Evolutionary conservation across 805 yeast genomes (phyloP).

Genomic region (Teunomyces funiuensis): DNA sequence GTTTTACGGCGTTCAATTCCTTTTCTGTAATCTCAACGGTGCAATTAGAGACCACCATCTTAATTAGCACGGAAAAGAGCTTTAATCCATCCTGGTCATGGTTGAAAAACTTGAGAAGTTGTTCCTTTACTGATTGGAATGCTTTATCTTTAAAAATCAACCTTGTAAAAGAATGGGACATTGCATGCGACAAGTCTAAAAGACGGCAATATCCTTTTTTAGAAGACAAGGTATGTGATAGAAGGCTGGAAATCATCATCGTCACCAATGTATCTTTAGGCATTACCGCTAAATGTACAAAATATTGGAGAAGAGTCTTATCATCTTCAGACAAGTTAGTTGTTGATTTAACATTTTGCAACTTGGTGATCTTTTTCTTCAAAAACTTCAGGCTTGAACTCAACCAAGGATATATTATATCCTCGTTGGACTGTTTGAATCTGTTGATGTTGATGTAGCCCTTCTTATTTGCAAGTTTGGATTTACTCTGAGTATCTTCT

Average conservation of each 20-base stretch:
- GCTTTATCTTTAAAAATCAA: slow-evolving; percentile 12
- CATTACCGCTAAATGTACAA: slow-evolving; percentile 15
- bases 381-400: slow-evolving; percentile 6
- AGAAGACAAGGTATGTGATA: slow-evolving; percentile 19
- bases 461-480: background rate
- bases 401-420: slow-evolving; percentile 16
- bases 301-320: slow-evolving; percentile 10
- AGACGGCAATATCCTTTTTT: slow-evolving; percentile 17
- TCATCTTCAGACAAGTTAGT: slow-evolving; percentile 9
- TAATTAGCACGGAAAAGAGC: slow-evolving; percentile 18
- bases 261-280: slow-evolving; percentile 16
- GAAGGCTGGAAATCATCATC: slow-evolving; percentile 17
- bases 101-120: slow-evolving; percentile 13
- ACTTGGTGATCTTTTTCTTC: slow-evolving; percentile 7
- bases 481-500: background rate
- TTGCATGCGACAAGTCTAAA: slow-evolving; percentile 14
- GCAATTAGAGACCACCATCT: slow-evolving; percentile 16
- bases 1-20: slow-evolving; percentile 8
- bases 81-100: slow-evolving; percentile 18
- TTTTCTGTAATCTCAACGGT: slow-evolving; percentile 8
- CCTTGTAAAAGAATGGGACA: slow-evolving; percentile 13
- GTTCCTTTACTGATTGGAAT: slow-evolving; percentile 8
- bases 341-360: slow-evolving; percentile 4
- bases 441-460: slow-evolving; percentile 4
- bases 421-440: slow-evolving; percentile 10